Percentiles rank a stretch among this genome's conserved stretches.
Evolutionary conservation across 257 asterid species (phyloP).

Genomic region (Solanum rostratum): DNA sequence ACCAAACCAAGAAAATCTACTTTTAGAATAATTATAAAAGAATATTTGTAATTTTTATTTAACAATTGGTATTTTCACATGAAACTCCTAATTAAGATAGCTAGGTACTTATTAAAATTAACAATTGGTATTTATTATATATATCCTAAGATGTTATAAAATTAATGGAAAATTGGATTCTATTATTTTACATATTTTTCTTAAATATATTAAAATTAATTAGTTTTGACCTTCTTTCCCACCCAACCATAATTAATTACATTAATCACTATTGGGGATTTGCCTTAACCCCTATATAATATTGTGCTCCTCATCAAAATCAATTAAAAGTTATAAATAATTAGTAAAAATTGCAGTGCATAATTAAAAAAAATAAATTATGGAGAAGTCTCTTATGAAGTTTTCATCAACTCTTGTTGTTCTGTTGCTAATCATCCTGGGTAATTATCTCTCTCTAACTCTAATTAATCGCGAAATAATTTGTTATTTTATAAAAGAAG

Average conservation of each 20-base stretch:
- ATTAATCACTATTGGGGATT: not conserved
- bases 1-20: not conserved
- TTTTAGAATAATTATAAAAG: not conserved
- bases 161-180: not conserved
- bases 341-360: not conserved
- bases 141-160: too few species aligned
- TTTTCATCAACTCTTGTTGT: not conserved
- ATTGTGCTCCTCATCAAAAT: not conserved
- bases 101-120: too few species aligned
- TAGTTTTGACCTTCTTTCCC: not conserved
- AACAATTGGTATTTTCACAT: not conserved
- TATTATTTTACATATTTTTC: not conserved
- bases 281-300: not conserved
- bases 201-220: not conserved
- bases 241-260: not conserved
- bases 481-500: not conserved
- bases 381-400: not conserved
- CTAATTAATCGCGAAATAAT: not conserved
- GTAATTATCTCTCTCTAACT: not conserved
- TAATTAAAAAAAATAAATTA: not conserved
- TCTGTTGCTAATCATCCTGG: not conserved
- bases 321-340: not conserved
- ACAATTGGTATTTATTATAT: too few species aligned
- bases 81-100: not conserved
- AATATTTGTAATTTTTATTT: too few species aligned